These are phyloP conservation scores for Penicillium bialowiezense DNA, from an alignment of 495 filamentous ascomycete genomes.

Conservation along the genomic window DNA sequence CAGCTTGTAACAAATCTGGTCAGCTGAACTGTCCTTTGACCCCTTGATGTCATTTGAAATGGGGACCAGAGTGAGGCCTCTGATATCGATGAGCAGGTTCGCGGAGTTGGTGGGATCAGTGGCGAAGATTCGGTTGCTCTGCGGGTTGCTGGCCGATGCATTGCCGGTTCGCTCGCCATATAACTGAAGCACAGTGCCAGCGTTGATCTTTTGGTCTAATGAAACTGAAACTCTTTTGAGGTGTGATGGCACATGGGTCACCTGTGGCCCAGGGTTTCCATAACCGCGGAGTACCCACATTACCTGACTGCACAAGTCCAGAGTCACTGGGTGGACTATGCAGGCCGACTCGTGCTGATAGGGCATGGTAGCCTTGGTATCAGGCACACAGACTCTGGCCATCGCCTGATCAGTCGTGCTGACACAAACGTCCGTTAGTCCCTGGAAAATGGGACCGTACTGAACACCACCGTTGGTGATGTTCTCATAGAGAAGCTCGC, in stretches of 20 bases:
- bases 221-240: slow-evolving; percentile 19
- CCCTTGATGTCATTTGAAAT: slow-evolving; percentile 17
- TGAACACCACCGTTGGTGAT: slow-evolving; percentile 27
- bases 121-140: slow-evolving; percentile 19
- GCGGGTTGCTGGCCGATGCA: slow-evolving; percentile 34
- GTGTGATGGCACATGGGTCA: slow-evolving; percentile 20
- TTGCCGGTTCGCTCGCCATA: slow-evolving; percentile 19
- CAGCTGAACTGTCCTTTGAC: slow-evolving; percentile 11
- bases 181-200: slow-evolving; percentile 21
- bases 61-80: slow-evolving; percentile 18
- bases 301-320: slow-evolving; percentile 45
- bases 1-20: slow-evolving; percentile 40
- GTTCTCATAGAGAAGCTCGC: slow-evolving; percentile 17
- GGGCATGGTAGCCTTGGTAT: slow-evolving; percentile 50
- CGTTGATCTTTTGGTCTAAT: slow-evolving; percentile 7
- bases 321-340: slow-evolving; percentile 42
- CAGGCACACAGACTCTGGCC: slow-evolving; percentile 36
- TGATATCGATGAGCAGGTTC: slow-evolving; percentile 17
- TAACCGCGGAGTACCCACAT: slow-evolving; percentile 27
- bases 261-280: slow-evolving; percentile 12
- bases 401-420: slow-evolving; percentile 13
- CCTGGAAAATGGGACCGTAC: slow-evolving; percentile 36
- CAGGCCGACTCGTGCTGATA: slow-evolving; percentile 39
- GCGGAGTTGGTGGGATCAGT: slow-evolving; percentile 16
- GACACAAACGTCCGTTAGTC: slow-evolving; percentile 26